These are phyloP conservation scores for Erigeron philadelphicus DNA, from an alignment of 140 eudicot genomes.

Conservation along the genomic window DNA sequence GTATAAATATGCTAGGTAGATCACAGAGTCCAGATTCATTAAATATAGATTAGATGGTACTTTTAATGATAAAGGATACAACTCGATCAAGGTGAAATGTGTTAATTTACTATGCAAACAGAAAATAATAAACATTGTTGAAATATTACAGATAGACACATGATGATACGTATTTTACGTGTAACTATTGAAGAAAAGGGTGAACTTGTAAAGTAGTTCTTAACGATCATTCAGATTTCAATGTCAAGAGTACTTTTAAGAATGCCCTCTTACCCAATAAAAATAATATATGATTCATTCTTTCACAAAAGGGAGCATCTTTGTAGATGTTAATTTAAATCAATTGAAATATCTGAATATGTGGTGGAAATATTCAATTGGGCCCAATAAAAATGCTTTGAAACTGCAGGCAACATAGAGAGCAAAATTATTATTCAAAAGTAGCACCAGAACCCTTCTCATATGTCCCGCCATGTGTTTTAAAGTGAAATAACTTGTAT, in stretches of 20 bases:
- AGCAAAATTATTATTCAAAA: too few relatives aligned
- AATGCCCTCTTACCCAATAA: too few relatives aligned
- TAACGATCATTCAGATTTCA: neutral
- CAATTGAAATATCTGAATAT: too few relatives aligned
- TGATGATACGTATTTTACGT: slow-evolving; percentile 3
- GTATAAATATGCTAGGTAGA: slow-evolving; percentile 8
- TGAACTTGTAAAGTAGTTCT: neutral
- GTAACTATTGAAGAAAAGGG: slow-evolving; percentile 1
- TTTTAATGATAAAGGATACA: neutral
- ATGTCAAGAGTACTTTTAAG: neutral
- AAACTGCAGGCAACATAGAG: too few relatives aligned
- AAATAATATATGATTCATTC: neutral
- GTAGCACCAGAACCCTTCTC: too few relatives aligned
- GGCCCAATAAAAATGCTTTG: too few relatives aligned
- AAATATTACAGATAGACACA: slow-evolving; percentile 9
- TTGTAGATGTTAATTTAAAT: neutral
- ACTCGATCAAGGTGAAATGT: slow-evolving; percentile 8
- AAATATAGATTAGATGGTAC: neutral
- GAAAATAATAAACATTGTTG: neutral
- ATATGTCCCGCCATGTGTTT: too few relatives aligned
- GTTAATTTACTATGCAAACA: neutral
- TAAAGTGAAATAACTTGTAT: too few relatives aligned
- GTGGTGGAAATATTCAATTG: too few relatives aligned
- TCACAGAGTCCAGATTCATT: neutral
- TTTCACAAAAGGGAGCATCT: slow-evolving; percentile 9